Evolutionary conservation across 2,329 filamentous ascomycete genomes (phyloP), one percentile per base, ranked within the genome.

Genomic region (Penicillium janthinellum): DNA sequence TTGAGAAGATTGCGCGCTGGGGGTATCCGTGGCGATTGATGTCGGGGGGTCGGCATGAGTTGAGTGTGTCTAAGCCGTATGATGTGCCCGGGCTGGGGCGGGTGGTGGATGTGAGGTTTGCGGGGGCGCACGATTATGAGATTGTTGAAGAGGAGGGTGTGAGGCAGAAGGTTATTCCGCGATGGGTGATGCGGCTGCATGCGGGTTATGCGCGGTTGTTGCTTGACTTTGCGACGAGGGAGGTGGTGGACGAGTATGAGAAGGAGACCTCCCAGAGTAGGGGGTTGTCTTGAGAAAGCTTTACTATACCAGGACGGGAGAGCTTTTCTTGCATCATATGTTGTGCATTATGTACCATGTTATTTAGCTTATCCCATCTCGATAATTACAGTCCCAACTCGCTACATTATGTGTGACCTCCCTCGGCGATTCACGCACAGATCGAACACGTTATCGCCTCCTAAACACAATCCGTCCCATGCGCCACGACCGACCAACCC

Each of bases 11-110:
- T 42, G 58, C 68, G 0, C 56, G 54, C 0, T 72, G 68, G 70
- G 71, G 71, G 8, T 73, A 72, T 60, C 70, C 70, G 8, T 73
- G 66, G 66, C 71, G 64, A 3, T 49, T 65, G 54, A 59, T 65
- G 70, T 66, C 65, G 1, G 65, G 68, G 1, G 66, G 71, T 4
- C 56, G 69, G 17, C 66, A 69, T 60, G 70, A 72, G 59, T 54
- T 70, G 52, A 70, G 70, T 50, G 65, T 72, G 1, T 71, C 67
- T 8, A 57, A 62, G 48, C 67, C 64, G 17, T 72, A 68, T 51
- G 55, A 56, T 4, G 52, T 58, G 0, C 59, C 59, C 2, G 64
- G 60, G 2, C 22, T 53, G 1, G 57, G 56, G n/a, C 28, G 34
- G 20, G 59, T 67, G 14, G 67, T 73, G 10, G 69, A 73, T 47